phyloP scores from a whole-genome alignment of 2,329 filamentous ascomycete species.

The Fusarium nisikadoi region DNA sequence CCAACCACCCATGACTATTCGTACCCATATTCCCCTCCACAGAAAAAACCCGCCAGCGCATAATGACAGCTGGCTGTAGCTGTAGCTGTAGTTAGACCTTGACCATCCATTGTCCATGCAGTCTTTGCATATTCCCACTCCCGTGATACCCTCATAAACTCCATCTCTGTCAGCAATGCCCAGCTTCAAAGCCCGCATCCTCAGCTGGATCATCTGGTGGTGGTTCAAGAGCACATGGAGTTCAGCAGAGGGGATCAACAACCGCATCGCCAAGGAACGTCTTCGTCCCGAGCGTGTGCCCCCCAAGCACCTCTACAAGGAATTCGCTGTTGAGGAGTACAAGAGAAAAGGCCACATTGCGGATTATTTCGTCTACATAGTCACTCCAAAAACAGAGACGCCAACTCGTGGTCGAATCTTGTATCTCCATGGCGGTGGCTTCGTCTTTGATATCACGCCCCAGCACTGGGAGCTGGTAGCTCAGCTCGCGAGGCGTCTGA shows the following conservation, averaged over 20 bases:
- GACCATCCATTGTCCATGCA: slow-evolving; percentile 10
- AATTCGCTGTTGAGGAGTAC: slow-evolving; percentile 44
- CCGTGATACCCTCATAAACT: neutral
- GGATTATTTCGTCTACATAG: slow-evolving; percentile 42
- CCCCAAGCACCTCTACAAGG: slow-evolving; percentile 38
- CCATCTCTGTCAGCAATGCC: slow-evolving; percentile 33
- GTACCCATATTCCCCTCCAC: slow-evolving; percentile 26
- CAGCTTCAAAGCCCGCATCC: slow-evolving; percentile 42
- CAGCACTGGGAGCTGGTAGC: slow-evolving; percentile 47
- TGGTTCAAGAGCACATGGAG: slow-evolving; percentile 42
- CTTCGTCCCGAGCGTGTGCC: slow-evolving; percentile 35
- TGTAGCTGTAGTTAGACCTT: neutral
- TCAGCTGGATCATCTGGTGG: slow-evolving; percentile 45
- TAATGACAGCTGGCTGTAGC: neutral
- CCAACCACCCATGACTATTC: neutral
- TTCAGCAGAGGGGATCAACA: slow-evolving; percentile 39
- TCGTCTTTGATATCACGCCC: slow-evolving; percentile 45
- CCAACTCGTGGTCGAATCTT: slow-evolving; percentile 45
- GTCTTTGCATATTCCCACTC: slow-evolving; percentile 1
- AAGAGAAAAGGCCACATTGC: slow-evolving; percentile 22
- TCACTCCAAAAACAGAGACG: slow-evolving; percentile 47
- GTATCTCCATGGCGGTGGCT: slow-evolving; percentile 48
- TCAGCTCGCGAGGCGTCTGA: slow-evolving; percentile 43
- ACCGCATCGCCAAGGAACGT: slow-evolving; percentile 40
- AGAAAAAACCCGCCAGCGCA: slow-evolving; percentile 20